These are phyloP conservation scores for Austropuccinia psidii DNA, from an alignment of 1,284 basidiomycete genomes.

Conservation along the genomic window DNA sequence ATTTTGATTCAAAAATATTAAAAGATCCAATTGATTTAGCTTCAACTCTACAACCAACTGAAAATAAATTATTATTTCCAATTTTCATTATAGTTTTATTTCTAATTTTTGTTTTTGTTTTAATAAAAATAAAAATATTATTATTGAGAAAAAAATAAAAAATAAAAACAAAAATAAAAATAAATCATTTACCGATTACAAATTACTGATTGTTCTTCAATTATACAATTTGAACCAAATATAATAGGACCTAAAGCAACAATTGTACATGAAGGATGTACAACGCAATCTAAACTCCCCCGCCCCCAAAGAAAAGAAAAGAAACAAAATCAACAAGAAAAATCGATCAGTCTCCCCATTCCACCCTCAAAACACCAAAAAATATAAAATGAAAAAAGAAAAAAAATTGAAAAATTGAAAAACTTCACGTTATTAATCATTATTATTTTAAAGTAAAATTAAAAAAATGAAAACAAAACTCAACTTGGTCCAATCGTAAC, in stretches of 20 bases:
- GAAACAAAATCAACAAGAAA: not conserved
- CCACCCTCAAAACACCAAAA: not conserved
- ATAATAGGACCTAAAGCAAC: slow-evolving; percentile 30
- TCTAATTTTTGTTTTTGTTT: not conserved
- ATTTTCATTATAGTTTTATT: slow-evolving; percentile 23
- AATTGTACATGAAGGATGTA: slow-evolving; percentile 29
- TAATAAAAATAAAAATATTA: not conserved
- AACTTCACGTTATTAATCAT: no score
- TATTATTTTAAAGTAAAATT: no score
- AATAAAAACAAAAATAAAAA: not conserved
- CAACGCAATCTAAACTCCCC: slow-evolving; percentile 32
- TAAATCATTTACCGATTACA: slow-evolving; percentile 12
- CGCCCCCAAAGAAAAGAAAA: not conserved
- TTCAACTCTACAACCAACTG: slow-evolving; percentile 31
- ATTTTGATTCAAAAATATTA: slow-evolving; percentile 30
- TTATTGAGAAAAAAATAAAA: not conserved
- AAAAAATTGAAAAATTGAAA: not conserved
- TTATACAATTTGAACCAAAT: slow-evolving; percentile 33
- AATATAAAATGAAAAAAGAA: not conserved
- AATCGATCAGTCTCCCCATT: not conserved
- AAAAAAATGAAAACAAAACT: not conserved
- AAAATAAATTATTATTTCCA: slow-evolving; percentile 24
- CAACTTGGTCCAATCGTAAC: slow-evolving; percentile 27
- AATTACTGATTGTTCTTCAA: slow-evolving; percentile 32
- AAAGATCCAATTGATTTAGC: slow-evolving; percentile 12